Evolutionary conservation across 2,329 filamentous ascomycete species (phyloP).

Genomic region (Dactylellina cionopaga): DNA sequence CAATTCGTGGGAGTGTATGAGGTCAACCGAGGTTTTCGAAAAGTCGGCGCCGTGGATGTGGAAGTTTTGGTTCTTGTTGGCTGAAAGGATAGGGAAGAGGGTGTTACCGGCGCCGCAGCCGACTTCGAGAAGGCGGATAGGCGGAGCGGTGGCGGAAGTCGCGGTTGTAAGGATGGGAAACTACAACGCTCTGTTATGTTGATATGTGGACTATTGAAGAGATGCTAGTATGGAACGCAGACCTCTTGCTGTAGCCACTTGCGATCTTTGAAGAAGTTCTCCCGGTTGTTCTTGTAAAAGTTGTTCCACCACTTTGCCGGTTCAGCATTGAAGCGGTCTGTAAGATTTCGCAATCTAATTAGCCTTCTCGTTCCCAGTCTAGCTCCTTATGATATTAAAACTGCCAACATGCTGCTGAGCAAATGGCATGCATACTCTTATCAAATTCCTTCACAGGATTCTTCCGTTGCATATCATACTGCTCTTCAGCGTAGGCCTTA

Average conservation of each 20-base stretch:
- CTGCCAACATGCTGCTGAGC: too few species aligned
- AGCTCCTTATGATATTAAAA: slow-evolving; percentile 53
- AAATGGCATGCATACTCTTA: slow-evolving; percentile 79
- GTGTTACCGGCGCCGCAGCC: slow-evolving; percentile 97
- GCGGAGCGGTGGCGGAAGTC: slow-evolving; percentile 75
- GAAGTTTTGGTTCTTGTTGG: slow-evolving; percentile 82
- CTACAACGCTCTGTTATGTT: slow-evolving; percentile 33
- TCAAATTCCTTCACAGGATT: slow-evolving; percentile 93
- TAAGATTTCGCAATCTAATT: neutral
- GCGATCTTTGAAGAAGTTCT: slow-evolving; percentile 98
- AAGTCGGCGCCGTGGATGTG: slow-evolving; percentile 96
- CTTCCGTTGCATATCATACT: slow-evolving; percentile 84
- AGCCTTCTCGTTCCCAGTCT: slow-evolving; percentile 35
- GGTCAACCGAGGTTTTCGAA: slow-evolving; percentile 90
- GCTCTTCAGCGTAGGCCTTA: slow-evolving; percentile 82
- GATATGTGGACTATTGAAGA: neutral
- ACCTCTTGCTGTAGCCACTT: slow-evolving; percentile 93
- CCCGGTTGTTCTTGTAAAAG: slow-evolving; percentile 97
- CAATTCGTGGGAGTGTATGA: slow-evolving; percentile 82
- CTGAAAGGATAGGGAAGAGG: slow-evolving; percentile 86
- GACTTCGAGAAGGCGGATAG: slow-evolving; percentile 81
- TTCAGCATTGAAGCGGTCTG: slow-evolving; percentile 84
- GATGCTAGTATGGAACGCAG: neutral
- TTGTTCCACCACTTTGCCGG: slow-evolving; percentile 98
- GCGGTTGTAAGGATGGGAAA: slow-evolving; percentile 87